These are phyloP conservation scores for Paraphaeosphaeria minitans DNA, from an alignment of 2,329 filamentous ascomycete species.

Conservation along the genomic window DNA sequence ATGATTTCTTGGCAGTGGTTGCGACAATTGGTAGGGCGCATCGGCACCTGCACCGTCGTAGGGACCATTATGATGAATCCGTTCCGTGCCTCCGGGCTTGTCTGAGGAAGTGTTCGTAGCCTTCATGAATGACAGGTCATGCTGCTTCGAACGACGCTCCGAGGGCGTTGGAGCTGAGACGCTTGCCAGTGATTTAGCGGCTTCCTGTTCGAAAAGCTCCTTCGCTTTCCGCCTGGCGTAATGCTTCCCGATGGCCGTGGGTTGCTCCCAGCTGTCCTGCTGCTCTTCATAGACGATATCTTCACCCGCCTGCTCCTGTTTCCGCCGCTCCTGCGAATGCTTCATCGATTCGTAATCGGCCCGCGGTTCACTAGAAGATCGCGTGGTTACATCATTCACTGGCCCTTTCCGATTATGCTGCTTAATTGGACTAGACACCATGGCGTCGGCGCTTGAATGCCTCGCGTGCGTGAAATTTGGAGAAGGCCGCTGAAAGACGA, in stretches of 20 bases:
- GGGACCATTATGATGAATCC: slow-evolving; percentile 12
- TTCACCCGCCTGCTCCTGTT: slow-evolving; percentile 24
- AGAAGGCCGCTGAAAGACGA: slow-evolving; percentile 52
- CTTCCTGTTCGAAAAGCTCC: slow-evolving; percentile 30
- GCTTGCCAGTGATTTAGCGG: slow-evolving; percentile 29
- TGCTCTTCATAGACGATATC: slow-evolving; percentile 14
- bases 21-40: slow-evolving; percentile 26
- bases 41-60: slow-evolving; percentile 34
- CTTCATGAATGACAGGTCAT: slow-evolving; percentile 21
- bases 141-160: slow-evolving; percentile 20
- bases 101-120: slow-evolving; percentile 35
- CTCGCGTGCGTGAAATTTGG: slow-evolving; percentile 47
- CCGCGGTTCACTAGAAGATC: slow-evolving; percentile 49
- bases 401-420: slow-evolving; percentile 22
- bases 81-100: slow-evolving; percentile 11
- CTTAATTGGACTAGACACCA: slow-evolving; percentile 49
- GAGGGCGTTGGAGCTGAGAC: slow-evolving; percentile 34
- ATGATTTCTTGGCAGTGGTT: slow-evolving; percentile 18
- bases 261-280: slow-evolving; percentile 41
- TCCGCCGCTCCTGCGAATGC: slow-evolving; percentile 51
- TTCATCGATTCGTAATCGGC: slow-evolving; percentile 52
- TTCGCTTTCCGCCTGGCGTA: slow-evolving; percentile 26
- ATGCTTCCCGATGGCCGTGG: slow-evolving; percentile 24
- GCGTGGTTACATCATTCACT: slow-evolving; percentile 27
- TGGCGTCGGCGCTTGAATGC: slow-evolving; percentile 45